These are phyloP conservation scores for Penicillium roqueforti DNA, from an alignment of 495 filamentous ascomycete species.

Conservation along the genomic window DNA sequence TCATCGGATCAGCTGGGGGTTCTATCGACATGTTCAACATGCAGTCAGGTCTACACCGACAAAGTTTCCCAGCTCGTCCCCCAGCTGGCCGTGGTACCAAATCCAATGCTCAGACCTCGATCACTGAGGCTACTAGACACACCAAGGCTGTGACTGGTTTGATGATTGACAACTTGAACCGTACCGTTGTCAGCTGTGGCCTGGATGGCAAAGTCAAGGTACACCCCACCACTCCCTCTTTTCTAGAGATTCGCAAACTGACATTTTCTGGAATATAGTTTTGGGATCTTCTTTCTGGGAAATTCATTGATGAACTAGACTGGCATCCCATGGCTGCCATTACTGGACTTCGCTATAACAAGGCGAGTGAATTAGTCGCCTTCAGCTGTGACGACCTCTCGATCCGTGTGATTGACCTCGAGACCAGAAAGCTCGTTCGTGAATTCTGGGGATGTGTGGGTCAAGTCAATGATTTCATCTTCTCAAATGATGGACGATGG, in stretches of 20 bases:
- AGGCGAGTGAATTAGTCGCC: slow-evolving; percentile 79
- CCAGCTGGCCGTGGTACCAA: slow-evolving; percentile 51
- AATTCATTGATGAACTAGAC: slow-evolving; percentile 73
- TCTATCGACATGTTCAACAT: slow-evolving; percentile 92
- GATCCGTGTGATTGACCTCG: slow-evolving; percentile 84
- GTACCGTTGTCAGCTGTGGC: slow-evolving; percentile 74
- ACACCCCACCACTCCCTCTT: not conserved
- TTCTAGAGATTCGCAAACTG: not conserved
- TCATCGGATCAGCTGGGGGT: slow-evolving; percentile 81
- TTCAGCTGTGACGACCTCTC: slow-evolving; percentile 85
- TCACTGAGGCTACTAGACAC: slow-evolving; percentile 55
- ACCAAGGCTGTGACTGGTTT: slow-evolving; percentile 79
- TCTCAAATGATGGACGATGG: slow-evolving; percentile 93
- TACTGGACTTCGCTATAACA: slow-evolving; percentile 73
- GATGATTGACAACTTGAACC: slow-evolving; percentile 79
- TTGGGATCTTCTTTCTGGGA: slow-evolving; percentile 85
- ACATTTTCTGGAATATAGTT: slow-evolving; percentile 48
- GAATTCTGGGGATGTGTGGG: slow-evolving; percentile 88
- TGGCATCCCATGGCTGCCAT: slow-evolving; percentile 76
- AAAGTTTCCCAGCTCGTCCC: slow-evolving; percentile 72
- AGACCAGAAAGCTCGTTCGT: slow-evolving; percentile 82
- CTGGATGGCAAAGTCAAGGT: slow-evolving; percentile 89
- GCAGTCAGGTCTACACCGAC: slow-evolving; percentile 83
- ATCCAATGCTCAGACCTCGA: not conserved
- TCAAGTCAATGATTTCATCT: slow-evolving; percentile 79